Conservation (phyloP, 441 rosid genomes). For the Pelargonium cotyledonis region DNA sequence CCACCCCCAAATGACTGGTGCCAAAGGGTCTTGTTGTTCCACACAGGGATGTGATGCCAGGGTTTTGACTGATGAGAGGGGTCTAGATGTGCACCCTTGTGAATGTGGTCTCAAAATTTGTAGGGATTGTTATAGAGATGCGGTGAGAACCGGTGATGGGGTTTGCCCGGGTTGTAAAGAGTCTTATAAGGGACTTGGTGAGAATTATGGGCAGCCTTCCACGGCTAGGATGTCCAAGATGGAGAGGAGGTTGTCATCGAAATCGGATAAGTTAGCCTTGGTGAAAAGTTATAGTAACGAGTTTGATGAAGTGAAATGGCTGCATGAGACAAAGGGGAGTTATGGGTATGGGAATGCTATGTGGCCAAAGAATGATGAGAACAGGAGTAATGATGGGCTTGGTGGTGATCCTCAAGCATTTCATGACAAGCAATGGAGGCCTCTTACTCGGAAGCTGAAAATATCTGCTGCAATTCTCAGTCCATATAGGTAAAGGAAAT, state of each 20-base stretch:
- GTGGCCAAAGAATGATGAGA: constrained; percentile 31
- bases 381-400: constrained; percentile 21
- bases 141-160: constrained; percentile 28
- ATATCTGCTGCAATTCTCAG: constrained; percentile 36
- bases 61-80: constrained; percentile 30
- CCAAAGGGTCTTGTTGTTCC: constrained; percentile 31
- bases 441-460: constrained; percentile 36
- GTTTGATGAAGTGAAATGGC: constrained; percentile 36
- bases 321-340: constrained; percentile 34
- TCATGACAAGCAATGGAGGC: constrained; percentile 41
- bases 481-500: constrained; percentile 35
- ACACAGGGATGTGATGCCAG: constrained; percentile 34
- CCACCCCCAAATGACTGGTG: constrained; percentile 26
- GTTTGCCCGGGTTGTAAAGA: constrained; percentile 45
- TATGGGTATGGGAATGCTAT: constrained; percentile 49
- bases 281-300: constrained; percentile 24
- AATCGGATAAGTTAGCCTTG: constrained; percentile 21
- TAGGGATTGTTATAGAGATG: constrained; percentile 38
- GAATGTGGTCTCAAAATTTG: constrained; percentile 47
- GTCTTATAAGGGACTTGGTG: constrained; percentile 29
- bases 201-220: background rate
- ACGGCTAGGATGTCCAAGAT: constrained; percentile 10
- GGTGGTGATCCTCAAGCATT: constrained; percentile 23
- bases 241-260: constrained; percentile 27
- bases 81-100: constrained; percentile 37